Conservation (phyloP, 2,329 filamentous ascomycete genomes). For the Aspergillus sp. region DNA sequence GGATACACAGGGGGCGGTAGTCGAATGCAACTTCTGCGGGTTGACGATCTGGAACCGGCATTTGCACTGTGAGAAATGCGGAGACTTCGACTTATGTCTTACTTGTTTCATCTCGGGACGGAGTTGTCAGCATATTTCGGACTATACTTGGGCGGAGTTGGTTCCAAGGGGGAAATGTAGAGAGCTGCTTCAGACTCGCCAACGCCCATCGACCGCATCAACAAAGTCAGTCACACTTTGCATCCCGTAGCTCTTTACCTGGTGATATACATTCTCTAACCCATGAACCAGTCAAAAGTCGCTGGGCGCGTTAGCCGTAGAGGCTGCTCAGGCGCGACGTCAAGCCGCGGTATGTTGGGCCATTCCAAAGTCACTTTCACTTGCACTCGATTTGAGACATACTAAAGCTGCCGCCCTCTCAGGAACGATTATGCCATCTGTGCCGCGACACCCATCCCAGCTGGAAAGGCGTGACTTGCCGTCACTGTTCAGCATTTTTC, state of each 20-base stretch:
- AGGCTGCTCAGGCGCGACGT: conserved; percentile 22
- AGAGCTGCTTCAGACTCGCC: conserved; percentile 13
- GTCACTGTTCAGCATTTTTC: conserved; percentile 34
- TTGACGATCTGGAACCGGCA: conserved; percentile 40
- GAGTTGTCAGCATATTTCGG: conserved; percentile 31
- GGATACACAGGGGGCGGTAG: conserved; percentile 28
- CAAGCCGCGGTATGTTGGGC: conserved; percentile 18
- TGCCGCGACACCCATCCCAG: conserved; percentile 34
- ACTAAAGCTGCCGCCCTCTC: conserved; percentile 4
- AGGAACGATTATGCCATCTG: conserved; percentile 34
- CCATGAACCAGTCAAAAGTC: conserved; percentile 7
- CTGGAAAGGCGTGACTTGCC: conserved; percentile 34
- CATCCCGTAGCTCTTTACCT: background rate
- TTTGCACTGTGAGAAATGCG: conserved; percentile 34
- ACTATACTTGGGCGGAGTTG: conserved; percentile 34
- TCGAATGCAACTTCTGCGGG: conserved; percentile 37
- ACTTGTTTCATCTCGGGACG: conserved; percentile 34
- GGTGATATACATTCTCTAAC: background rate
- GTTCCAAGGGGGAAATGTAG: conserved; percentile 27
- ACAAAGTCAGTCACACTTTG: background rate
- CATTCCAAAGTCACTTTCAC: too few relatives aligned
- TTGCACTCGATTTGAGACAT: background rate
- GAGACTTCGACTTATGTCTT: conserved; percentile 36
- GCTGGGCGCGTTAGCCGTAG: conserved; percentile 23
- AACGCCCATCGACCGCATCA: too few relatives aligned